Evolutionary conservation across 352 stramenopile genomes (phyloP).

Genomic region (Pythium chondricola): DNA sequence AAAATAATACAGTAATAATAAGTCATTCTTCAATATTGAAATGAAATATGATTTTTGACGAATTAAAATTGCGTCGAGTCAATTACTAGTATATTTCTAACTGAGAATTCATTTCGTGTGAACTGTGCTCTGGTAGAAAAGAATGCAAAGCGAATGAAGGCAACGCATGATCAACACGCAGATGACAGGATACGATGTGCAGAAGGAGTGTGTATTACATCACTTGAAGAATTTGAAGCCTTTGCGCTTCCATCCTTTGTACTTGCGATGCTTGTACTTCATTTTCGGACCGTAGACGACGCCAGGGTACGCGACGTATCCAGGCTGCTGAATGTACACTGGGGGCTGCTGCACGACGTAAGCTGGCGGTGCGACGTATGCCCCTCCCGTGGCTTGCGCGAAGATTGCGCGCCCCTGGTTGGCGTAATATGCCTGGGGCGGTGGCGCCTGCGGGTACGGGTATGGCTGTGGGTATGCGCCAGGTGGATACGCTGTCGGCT

Average conservation of each 20-base stretch:
- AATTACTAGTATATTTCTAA: no score
- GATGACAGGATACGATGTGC: neutral
- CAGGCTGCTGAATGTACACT: conserved; percentile 27
- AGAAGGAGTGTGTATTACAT: neutral
- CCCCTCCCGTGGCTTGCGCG: conserved; percentile 39
- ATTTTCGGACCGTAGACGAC: conserved; percentile 45
- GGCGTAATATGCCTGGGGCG: conserved; percentile 59
- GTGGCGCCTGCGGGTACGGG: conserved; percentile 16
- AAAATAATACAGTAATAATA: neutral
- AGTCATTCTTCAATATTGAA: no score
- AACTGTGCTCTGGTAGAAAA: no score
- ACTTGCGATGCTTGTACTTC: conserved; percentile 41
- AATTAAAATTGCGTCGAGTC: no score
- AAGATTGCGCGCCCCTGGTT: conserved; percentile 64
- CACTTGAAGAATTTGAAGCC: conserved; percentile 34
- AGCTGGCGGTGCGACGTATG: conserved; percentile 21
- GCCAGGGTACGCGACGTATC: conserved; percentile 56
- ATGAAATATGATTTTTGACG: no score
- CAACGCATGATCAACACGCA: no score
- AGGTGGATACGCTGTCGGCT: conserved; percentile 29
- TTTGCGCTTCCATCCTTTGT: conserved; percentile 51
- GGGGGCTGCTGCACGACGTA: conserved; percentile 25
- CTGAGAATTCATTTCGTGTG: no score
- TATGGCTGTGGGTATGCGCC: conserved; percentile 10
- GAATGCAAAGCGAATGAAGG: no score